These are phyloP conservation scores for Phytophthora sp. DNA, from an alignment of 352 stramenopile species.

Conservation along the genomic window DNA sequence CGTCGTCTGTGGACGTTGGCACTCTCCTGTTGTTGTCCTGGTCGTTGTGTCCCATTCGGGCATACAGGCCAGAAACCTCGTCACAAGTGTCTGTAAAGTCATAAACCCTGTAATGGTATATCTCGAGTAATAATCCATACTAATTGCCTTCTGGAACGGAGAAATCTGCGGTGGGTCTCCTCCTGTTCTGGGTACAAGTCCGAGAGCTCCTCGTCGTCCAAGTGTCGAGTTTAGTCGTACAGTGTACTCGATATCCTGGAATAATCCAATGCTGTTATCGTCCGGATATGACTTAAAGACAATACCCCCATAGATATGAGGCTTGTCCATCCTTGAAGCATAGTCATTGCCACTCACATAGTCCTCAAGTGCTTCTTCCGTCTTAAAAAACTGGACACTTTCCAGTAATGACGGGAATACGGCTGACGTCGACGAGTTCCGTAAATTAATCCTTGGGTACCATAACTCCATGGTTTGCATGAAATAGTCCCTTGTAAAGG, in stretches of 20 bases:
- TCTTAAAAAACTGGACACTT: conserved; percentile 68
- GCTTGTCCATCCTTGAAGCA: conserved; percentile 49
- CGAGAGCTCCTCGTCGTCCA: conserved; percentile 10
- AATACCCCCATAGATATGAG: conserved; percentile 67
- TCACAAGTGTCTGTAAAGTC: conserved; percentile 34
- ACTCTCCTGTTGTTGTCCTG: conserved; percentile 26
- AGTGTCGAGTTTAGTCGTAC: conserved; percentile 57
- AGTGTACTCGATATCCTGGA: conserved; percentile 54
- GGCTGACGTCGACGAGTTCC: conserved; percentile 28
- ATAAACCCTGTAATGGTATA: conserved; percentile 35
- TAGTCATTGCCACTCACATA: conserved; percentile 63
- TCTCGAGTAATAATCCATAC: conserved; percentile 23
- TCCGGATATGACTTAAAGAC: conserved; percentile 60
- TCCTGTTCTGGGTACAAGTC: conserved; percentile 5
- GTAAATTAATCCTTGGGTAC: conserved; percentile 47
- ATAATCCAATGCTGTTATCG: conserved; percentile 38
- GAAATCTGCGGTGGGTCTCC: conserved; percentile 13
- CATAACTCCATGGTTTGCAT: conserved; percentile 67
- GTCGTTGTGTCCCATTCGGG: conserved; percentile 26
- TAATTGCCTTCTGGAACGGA: conserved; percentile 32
- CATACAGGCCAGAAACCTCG: conserved; percentile 34
- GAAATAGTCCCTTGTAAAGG: conserved; percentile 72
- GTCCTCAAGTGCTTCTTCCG: conserved; percentile 45
- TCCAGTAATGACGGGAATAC: conserved; percentile 61
- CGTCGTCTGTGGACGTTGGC: conserved; percentile 26